Conservation (phyloP, 1,284 basidiomycete species). For the Trametes pubescens region DNA sequence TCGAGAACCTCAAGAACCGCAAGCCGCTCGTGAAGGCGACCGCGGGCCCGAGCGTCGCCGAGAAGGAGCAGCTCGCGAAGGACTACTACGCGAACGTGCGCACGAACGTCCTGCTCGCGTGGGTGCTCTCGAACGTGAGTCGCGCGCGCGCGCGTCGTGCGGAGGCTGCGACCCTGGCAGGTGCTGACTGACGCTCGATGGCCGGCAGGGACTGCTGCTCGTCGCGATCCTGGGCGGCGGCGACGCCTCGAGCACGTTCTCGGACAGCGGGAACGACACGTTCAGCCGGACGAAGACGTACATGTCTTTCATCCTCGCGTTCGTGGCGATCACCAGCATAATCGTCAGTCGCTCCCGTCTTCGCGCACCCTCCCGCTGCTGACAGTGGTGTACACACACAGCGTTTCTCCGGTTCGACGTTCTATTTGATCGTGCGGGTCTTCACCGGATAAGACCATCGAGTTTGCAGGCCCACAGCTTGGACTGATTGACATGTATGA, state of each 20-base stretch:
- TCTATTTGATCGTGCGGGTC: conserved; percentile 68
- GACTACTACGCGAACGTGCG: conserved; percentile 92
- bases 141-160: not conserved
- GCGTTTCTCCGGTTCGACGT: conserved; percentile 70
- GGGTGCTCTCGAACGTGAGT: conserved; percentile 86
- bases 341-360: conserved; percentile 51
- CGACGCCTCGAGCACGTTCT: conserved; percentile 71
- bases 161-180: too few relatives aligned
- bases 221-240: conserved; percentile 78
- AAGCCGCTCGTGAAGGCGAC: conserved; percentile 57
- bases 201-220: conserved; percentile 72
- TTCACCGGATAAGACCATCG: conserved; percentile 59
- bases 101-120: conserved; percentile 88
- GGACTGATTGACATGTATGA: conserved; percentile 7
- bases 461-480: not conserved
- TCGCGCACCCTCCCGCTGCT: not conserved
- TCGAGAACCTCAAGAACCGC: conserved; percentile 81
- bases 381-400: conserved; percentile 32
- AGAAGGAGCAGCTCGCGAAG: conserved; percentile 81
- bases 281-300: conserved; percentile 75
- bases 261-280: conserved; percentile 47
- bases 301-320: conserved; percentile 80
- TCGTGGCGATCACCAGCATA: conserved; percentile 78
- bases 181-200: not conserved
- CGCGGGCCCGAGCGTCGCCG: conserved; percentile 50